phyloP scores from a whole-genome alignment of 2,329 filamentous ascomycete genomes.

The Cordyceps tenuipes region DNA sequence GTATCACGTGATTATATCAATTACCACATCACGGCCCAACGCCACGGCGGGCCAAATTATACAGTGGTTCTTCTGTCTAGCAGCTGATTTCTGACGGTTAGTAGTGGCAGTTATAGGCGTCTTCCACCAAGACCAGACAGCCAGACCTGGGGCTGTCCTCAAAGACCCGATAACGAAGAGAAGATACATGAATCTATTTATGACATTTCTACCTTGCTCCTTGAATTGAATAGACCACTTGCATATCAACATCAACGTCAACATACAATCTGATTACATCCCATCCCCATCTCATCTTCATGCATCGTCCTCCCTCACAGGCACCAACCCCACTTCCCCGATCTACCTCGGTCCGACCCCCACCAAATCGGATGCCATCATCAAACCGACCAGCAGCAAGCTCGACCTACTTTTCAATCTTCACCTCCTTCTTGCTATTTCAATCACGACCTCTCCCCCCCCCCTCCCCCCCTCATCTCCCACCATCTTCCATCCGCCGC shows the following conservation, averaged over 20 bases:
- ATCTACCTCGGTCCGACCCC: constrained; percentile 3
- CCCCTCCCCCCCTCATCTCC: neutral
- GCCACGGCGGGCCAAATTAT: too few relatives aligned
- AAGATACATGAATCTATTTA: too few relatives aligned
- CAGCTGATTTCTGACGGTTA: too few relatives aligned
- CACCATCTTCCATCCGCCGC: neutral
- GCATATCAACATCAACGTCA: neutral
- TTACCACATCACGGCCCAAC: too few relatives aligned
- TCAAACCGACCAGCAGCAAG: constrained; percentile 47
- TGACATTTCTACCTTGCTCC: too few relatives aligned
- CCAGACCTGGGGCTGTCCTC: too few relatives aligned
- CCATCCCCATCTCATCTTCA: neutral
- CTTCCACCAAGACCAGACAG: too few relatives aligned
- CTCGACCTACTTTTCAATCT: neutral
- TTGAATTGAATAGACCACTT: neutral
- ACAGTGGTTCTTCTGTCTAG: too few relatives aligned
- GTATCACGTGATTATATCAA: too few relatives aligned
- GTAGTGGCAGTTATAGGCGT: too few relatives aligned
- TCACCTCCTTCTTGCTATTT: neutral
- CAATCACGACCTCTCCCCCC: neutral
- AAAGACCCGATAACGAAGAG: too few relatives aligned
- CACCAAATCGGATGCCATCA: constrained; percentile 23
- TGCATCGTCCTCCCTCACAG: neutral
- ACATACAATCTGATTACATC: neutral
- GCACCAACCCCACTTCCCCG: neutral